Percentiles rank a stretch among this genome's conserved stretches.
Conservation (phyloP, 306 rosid genomes). For the Rosa lucieae region DNA sequence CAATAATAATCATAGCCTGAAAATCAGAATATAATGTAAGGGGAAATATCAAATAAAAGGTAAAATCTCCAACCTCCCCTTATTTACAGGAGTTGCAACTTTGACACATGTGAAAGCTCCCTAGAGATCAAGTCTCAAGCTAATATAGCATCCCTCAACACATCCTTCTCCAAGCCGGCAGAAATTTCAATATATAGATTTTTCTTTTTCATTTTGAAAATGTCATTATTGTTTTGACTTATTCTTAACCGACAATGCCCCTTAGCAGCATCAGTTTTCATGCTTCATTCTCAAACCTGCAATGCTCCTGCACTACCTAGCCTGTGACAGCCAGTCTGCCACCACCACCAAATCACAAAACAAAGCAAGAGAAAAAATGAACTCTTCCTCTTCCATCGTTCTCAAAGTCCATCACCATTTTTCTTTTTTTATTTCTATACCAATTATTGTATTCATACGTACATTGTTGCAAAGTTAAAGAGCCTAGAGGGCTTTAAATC, state of each 20-base stretch:
- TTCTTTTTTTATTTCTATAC: too few species aligned
- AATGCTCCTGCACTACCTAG: not conserved
- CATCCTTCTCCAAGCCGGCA: not conserved
- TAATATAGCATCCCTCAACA: not conserved
- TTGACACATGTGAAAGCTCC: not conserved
- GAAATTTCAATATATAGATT: not conserved
- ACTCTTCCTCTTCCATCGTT: too few species aligned
- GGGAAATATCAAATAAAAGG: not conserved
- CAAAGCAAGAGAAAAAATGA: not conserved
- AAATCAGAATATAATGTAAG: constrained; percentile 24
- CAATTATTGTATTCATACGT: not conserved
- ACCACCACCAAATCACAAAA: not conserved
- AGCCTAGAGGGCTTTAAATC: not conserved
- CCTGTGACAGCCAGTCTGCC: not conserved
- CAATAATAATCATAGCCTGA: constrained; percentile 92
- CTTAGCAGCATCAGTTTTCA: not conserved
- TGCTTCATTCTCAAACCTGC: not conserved
- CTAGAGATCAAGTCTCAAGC: not conserved
- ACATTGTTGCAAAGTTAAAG: not conserved
- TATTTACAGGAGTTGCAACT: not conserved
- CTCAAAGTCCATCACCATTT: too few species aligned
- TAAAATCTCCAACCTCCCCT: not conserved
- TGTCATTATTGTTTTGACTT: not conserved
- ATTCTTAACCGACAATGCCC: not conserved
- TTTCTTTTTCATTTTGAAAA: not conserved